These are phyloP conservation scores for Cyclotella cryptica DNA, from an alignment of 108 stramenopile genomes.

Conservation along the genomic window DNA sequence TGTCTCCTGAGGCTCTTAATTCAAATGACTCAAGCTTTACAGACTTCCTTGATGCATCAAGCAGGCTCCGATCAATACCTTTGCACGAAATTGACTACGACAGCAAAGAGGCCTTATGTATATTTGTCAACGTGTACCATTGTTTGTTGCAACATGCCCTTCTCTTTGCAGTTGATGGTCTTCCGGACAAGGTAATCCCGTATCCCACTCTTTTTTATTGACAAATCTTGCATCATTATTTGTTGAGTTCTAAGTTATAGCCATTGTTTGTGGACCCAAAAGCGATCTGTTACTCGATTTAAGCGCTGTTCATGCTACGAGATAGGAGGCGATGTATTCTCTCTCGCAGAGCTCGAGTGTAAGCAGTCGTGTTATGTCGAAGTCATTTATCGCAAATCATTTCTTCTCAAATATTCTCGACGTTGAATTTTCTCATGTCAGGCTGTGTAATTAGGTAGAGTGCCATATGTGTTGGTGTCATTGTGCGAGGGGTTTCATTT, in stretches of 20 bases:
- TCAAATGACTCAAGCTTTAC: constrained; percentile 74
- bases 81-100: constrained; percentile 74
- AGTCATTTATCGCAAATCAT: background rate
- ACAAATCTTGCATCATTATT: constrained; percentile 28
- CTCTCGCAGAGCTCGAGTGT: constrained; percentile 92
- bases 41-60: constrained; percentile 86
- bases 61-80: constrained; percentile 71
- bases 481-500: too few species aligned
- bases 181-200: constrained; percentile 65
- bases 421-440: background rate
- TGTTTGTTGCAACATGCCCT: constrained; percentile 91
- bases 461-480: too few species aligned
- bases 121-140: constrained; percentile 95
- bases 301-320: constrained; percentile 92
- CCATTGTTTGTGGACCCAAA: background rate
- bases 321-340: constrained; percentile 93
- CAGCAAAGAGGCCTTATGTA: constrained; percentile 74
- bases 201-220: background rate
- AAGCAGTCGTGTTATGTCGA: background rate
- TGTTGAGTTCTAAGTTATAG: background rate
- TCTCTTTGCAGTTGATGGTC: constrained; percentile 86
- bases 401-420: background rate
- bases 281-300: constrained; percentile 70
- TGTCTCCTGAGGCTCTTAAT: constrained; percentile 71
- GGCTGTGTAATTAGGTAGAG: constrained; percentile 52